Evolutionary conservation across 495 filamentous ascomycete species (phyloP).

Genomic region (Penicillium roqueforti): DNA sequence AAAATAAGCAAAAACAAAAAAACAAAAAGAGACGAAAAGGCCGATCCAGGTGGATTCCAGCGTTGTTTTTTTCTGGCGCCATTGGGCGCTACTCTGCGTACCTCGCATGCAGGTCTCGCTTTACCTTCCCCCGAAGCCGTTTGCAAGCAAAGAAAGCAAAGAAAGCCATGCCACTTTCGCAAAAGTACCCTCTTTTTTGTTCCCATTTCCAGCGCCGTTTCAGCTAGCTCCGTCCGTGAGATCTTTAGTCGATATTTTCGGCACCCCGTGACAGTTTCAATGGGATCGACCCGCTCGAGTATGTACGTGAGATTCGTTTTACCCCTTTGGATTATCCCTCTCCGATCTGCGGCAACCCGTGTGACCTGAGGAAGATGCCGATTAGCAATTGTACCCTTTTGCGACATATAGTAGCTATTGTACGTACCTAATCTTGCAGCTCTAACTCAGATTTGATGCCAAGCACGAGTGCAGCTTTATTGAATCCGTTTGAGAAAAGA

Average conservation of each 20-base stretch:
- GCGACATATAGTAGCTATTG: neutral
- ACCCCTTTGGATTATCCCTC: neutral
- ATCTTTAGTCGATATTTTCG: conserved; percentile 7
- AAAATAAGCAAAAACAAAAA: conserved; percentile 7
- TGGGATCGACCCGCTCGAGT: neutral
- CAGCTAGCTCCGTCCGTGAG: neutral
- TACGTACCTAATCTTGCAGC: neutral
- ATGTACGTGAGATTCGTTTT: neutral
- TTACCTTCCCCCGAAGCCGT: neutral
- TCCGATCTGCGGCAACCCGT: conserved; percentile 11
- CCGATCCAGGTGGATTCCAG: conserved; percentile 14
- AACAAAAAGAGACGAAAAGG: conserved; percentile 4
- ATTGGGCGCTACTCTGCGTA: neutral
- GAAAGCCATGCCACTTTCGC: neutral
- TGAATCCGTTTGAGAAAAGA: neutral
- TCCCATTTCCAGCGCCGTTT: neutral
- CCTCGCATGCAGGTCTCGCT: conserved; percentile 7
- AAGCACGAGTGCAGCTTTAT: neutral
- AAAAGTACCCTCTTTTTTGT: neutral
- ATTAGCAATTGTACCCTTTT: neutral
- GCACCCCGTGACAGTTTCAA: conserved; percentile 3
- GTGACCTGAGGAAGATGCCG: conserved; percentile 2
- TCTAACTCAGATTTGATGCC: neutral
- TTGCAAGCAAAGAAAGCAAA: neutral
- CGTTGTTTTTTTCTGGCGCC: conserved; percentile 2